Percentiles rank a stretch among this genome's conserved stretches.
Conservation (phyloP, 2,329 filamentous ascomycete species). For the Nemania diffusa region DNA sequence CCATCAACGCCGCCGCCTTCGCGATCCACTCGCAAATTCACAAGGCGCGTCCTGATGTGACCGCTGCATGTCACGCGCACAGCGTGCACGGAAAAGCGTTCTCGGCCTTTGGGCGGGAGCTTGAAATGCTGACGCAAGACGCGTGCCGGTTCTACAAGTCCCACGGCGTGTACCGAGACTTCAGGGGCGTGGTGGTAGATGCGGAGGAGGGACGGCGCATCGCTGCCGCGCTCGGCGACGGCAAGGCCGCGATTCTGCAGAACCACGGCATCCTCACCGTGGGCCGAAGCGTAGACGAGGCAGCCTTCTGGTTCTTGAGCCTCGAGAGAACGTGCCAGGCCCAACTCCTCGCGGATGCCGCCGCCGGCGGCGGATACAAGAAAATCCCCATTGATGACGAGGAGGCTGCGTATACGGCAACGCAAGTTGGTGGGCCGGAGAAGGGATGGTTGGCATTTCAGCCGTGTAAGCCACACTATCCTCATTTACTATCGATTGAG, state of each 20-base stretch:
- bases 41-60: slow-evolving; percentile 67
- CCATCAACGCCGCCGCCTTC: slow-evolving; percentile 69
- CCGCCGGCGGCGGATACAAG: slow-evolving; percentile 50
- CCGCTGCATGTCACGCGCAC: slow-evolving; percentile 70
- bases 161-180: slow-evolving; percentile 68
- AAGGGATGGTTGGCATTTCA: slow-evolving; percentile 50
- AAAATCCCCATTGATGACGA: slow-evolving; percentile 48
- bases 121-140: slow-evolving; percentile 72
- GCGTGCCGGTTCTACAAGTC: slow-evolving; percentile 67
- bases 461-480: slow-evolving; percentile 35
- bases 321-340: slow-evolving; percentile 71
- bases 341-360: slow-evolving; percentile 70
- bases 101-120: slow-evolving; percentile 63
- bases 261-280: slow-evolving; percentile 74
- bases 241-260: slow-evolving; percentile 66
- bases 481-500: no score
- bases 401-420: slow-evolving; percentile 43
- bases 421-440: slow-evolving; percentile 46
- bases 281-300: slow-evolving; percentile 71
- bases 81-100: slow-evolving; percentile 69
- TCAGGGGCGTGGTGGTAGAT: slow-evolving; percentile 69
- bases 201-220: slow-evolving; percentile 67
- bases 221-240: slow-evolving; percentile 64
- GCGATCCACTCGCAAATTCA: slow-evolving; percentile 70
- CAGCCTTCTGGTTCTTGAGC: slow-evolving; percentile 69